These are phyloP conservation scores for Xylariomycetidae sp. DNA, from an alignment of 2,329 filamentous ascomycete genomes.

Conservation along the genomic window DNA sequence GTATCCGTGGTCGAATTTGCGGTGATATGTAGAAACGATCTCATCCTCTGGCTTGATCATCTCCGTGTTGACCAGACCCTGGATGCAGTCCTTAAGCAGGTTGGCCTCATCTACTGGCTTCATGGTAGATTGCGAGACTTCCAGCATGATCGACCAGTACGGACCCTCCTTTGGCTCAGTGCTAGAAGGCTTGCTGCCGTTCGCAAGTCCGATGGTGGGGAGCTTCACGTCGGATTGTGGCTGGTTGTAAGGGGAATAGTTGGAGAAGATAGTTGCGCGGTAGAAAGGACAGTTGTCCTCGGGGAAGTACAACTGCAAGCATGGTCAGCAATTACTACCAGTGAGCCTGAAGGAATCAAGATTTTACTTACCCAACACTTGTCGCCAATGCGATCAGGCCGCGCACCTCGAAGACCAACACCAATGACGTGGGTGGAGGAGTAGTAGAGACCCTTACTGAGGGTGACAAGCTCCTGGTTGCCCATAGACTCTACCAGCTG, in stretches of 20 bases:
- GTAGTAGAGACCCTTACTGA: slow-evolving; percentile 92
- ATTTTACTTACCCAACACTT: slow-evolving; percentile 83
- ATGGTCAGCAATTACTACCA: slow-evolving; percentile 8
- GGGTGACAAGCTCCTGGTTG: slow-evolving; percentile 74
- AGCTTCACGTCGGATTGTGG: slow-evolving; percentile 78
- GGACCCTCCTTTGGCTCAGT: slow-evolving; percentile 76
- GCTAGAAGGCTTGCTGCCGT: slow-evolving; percentile 76
- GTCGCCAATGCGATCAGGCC: slow-evolving; percentile 94
- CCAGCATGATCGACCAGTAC: slow-evolving; percentile 99
- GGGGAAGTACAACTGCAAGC: slow-evolving; percentile 81
- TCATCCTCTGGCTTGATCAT: slow-evolving; percentile 90
- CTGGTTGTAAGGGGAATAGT: slow-evolving; percentile 99
- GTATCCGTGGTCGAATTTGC: slow-evolving; percentile 97
- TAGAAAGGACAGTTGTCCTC: slow-evolving; percentile 99
- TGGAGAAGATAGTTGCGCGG: slow-evolving; percentile 99
- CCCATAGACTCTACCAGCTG: slow-evolving; percentile 81
- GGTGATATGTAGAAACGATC: slow-evolving; percentile 97
- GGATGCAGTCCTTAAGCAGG: slow-evolving; percentile 84
- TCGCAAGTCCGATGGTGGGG: slow-evolving; percentile 76
- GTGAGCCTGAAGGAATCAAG: neutral
- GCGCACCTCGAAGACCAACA: slow-evolving; percentile 85
- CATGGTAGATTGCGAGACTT: slow-evolving; percentile 92
- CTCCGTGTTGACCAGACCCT: slow-evolving; percentile 95
- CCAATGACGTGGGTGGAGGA: slow-evolving; percentile 96
- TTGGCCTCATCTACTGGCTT: slow-evolving; percentile 89